Evolutionary conservation across 1,139 yeast species (phyloP).

Genomic region (Debaryomyces nepalensis): DNA sequence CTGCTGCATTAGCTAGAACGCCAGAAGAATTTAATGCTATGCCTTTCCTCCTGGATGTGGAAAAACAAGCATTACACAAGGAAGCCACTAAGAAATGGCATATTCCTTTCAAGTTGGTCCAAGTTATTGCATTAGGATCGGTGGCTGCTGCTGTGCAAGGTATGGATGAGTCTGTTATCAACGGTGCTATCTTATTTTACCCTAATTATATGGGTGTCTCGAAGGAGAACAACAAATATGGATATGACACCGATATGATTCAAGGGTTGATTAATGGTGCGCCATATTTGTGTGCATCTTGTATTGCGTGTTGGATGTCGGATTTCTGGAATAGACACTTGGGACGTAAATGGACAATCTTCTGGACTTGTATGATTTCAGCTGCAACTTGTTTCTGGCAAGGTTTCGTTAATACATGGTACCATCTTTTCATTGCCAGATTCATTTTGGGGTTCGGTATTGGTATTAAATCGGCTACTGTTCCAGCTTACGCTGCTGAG

Average conservation of each 20-base stretch:
- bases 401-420: constrained; percentile 75
- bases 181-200: constrained; percentile 80
- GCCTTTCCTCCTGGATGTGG: constrained; percentile 61
- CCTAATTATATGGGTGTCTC: constrained; percentile 60
- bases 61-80: constrained; percentile 57
- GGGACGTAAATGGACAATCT: constrained; percentile 79
- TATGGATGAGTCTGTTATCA: constrained; percentile 87
- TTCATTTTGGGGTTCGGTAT: constrained; percentile 76
- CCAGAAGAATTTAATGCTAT: constrained; percentile 65
- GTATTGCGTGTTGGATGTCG: constrained; percentile 72
- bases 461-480: constrained; percentile 81
- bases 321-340: constrained; percentile 65
- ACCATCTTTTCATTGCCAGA: constrained; percentile 74
- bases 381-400: constrained; percentile 77
- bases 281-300: constrained; percentile 77
- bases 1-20: constrained; percentile 75
- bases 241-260: constrained; percentile 51
- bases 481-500: constrained; percentile 82
- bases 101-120: constrained; percentile 62
- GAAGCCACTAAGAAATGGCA: constrained; percentile 68
- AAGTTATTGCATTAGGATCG: constrained; percentile 73
- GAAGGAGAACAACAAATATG: constrained; percentile 39
- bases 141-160: constrained; percentile 94
- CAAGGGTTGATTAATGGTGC: constrained; percentile 80
- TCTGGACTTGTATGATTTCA: constrained; percentile 67